Evolutionary conservation across 371 early-diverging fungal species (phyloP).

Genomic region (Rhizopus sp.): DNA sequence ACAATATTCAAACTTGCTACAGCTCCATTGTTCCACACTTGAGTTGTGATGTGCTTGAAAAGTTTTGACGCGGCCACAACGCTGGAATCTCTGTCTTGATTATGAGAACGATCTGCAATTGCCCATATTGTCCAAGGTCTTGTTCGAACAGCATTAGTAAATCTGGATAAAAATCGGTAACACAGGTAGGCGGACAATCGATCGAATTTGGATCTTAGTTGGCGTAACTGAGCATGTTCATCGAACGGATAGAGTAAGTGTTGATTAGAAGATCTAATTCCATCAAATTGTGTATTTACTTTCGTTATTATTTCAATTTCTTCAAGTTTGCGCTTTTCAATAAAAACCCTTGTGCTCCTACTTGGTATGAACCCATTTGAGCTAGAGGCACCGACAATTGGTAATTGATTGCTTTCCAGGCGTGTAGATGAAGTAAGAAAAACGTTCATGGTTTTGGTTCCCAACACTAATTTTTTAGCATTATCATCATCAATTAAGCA

Average conservation of each 20-base stretch:
- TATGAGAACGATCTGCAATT: slow-evolving; percentile 12
- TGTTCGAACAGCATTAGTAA: slow-evolving; percentile 16
- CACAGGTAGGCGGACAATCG: slow-evolving; percentile 14
- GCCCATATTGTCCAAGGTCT: slow-evolving; percentile 14
- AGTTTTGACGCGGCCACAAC: slow-evolving; percentile 10
- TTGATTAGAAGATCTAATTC: slow-evolving; percentile 13
- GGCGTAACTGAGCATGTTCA: slow-evolving; percentile 15
- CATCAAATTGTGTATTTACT: slow-evolving; percentile 1
- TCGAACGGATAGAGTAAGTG: slow-evolving; percentile 23
- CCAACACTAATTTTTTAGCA: slow-evolving; percentile 23
- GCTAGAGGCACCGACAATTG: slow-evolving; percentile 24
- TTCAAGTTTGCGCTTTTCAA: slow-evolving; percentile 14
- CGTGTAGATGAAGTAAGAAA: slow-evolving; percentile 20
- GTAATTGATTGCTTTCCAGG: slow-evolving; percentile 12
- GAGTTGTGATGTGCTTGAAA: slow-evolving; percentile 15
- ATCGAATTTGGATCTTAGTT: slow-evolving; percentile 16
- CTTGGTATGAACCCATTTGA: slow-evolving; percentile 26
- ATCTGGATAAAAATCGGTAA: slow-evolving; percentile 15
- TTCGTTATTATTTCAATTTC: slow-evolving; percentile 13
- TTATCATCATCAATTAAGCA: slow-evolving; percentile 15
- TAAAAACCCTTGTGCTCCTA: slow-evolving; percentile 15
- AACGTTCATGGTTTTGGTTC: slow-evolving; percentile 28
- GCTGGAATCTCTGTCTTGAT: slow-evolving; percentile 12
- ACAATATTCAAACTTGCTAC: slow-evolving; percentile 12
- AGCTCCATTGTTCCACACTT: slow-evolving; percentile 15